Conservation (phyloP, 805 yeast species). For the Zygotorulaspora chibaensis region DNA sequence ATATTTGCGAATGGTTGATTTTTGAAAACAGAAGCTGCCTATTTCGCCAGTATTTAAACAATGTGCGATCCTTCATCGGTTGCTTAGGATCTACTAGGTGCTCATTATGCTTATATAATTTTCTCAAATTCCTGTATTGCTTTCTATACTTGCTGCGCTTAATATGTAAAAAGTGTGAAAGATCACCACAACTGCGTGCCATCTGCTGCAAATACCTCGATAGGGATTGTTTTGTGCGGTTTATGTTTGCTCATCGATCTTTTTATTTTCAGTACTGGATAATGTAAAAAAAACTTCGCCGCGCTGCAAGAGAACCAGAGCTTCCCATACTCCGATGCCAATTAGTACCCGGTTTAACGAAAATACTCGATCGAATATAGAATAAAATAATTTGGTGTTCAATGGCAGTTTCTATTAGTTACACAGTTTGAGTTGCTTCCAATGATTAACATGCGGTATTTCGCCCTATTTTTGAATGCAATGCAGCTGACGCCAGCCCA, state of each 20-base stretch:
- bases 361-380: too few relatives aligned
- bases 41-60: constrained; percentile 55
- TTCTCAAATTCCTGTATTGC: constrained; percentile 17
- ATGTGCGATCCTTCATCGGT: constrained; percentile 12
- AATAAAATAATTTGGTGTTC: too few relatives aligned
- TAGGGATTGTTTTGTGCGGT: background rate
- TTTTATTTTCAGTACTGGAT: background rate
- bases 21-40: constrained; percentile 57
- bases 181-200: constrained; percentile 4
- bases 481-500: too few relatives aligned
- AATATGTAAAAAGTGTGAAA: constrained; percentile 19
- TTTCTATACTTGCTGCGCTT: constrained; percentile 19
- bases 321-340: too few relatives aligned
- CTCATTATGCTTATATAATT: constrained; percentile 12
- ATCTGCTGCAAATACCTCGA: background rate
- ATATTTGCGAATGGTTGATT: constrained; percentile 60
- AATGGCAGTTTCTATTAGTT: too few relatives aligned
- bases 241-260: background rate
- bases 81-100: constrained; percentile 18
- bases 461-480: too few relatives aligned
- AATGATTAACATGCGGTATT: too few relatives aligned
- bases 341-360: too few relatives aligned
- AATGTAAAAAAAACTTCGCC: too few relatives aligned
- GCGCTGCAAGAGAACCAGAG: too few relatives aligned
- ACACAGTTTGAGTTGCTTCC: too few relatives aligned